A percentile compares a stretch with the other conserved stretches of the same genome.
phyloP scores from a whole-genome alignment of 148 eudicot genomes.

The Arbutus unedo region DNA sequence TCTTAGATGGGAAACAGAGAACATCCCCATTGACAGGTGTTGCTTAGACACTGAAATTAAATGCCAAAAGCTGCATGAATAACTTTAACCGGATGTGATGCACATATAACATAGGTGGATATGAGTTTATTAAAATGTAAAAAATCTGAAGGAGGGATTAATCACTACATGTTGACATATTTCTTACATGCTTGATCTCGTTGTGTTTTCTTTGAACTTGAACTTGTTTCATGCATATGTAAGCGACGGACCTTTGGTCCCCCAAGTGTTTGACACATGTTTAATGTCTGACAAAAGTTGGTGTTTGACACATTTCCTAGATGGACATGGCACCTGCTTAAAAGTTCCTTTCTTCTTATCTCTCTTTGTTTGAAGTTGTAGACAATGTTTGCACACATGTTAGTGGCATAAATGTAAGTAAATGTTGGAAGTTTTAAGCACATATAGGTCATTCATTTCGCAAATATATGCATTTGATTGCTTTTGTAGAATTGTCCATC shows the following conservation, averaged over 20 bases:
- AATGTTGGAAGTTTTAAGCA: neutral
- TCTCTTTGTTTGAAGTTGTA: neutral
- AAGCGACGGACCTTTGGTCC: neutral
- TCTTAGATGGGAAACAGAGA: neutral
- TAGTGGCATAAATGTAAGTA: neutral
- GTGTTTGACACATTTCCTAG: neutral
- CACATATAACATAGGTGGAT: neutral
- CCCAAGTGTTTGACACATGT: neutral
- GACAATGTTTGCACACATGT: neutral
- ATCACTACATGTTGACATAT: neutral
- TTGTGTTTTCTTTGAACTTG: neutral
- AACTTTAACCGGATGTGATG: neutral
- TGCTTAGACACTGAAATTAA: constrained; percentile 1
- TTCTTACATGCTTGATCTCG: neutral
- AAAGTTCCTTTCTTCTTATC: neutral
- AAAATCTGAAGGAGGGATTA: neutral
- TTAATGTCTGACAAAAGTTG: neutral
- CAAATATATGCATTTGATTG: neutral
- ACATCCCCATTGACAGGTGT: neutral
- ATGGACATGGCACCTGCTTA: neutral
- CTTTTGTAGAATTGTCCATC: neutral
- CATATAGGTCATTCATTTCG: neutral
- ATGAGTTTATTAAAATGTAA: neutral
- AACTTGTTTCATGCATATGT: neutral
- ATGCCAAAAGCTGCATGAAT: neutral